These are phyloP conservation scores for Calycina marina DNA, from an alignment of 2,329 filamentous ascomycete genomes.

Conservation along the genomic window DNA sequence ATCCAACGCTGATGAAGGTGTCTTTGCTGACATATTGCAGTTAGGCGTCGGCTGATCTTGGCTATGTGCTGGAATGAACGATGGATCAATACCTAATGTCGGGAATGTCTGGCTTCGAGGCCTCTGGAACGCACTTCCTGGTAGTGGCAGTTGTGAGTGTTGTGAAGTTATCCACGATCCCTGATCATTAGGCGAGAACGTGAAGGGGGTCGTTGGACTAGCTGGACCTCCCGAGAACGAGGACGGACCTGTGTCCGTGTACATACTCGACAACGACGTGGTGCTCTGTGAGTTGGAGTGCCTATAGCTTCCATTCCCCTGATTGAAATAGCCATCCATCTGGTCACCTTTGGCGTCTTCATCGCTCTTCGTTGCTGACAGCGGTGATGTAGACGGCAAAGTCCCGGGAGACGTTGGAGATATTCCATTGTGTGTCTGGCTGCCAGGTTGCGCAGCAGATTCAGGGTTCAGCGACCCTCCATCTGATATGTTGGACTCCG, in stretches of 20 bases:
- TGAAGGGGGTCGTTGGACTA: slow-evolving; percentile 61
- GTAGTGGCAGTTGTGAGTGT: slow-evolving; percentile 31
- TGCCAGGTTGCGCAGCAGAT: slow-evolving; percentile 38
- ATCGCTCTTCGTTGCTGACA: slow-evolving; percentile 50
- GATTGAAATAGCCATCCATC: slow-evolving; percentile 37
- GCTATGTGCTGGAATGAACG: slow-evolving; percentile 33
- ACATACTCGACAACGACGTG: slow-evolving; percentile 52
- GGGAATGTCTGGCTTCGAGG: slow-evolving; percentile 85
- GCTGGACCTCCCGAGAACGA: slow-evolving; percentile 59
- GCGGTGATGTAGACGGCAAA: slow-evolving; percentile 51
- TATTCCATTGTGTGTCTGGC: slow-evolving; percentile 48
- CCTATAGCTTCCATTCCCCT: slow-evolving; percentile 35
- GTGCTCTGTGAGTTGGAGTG: slow-evolving; percentile 52
- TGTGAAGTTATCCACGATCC: slow-evolving; percentile 46
- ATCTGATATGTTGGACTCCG: slow-evolving; percentile 58
- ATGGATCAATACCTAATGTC: slow-evolving; percentile 45
- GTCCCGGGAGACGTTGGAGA: slow-evolving; percentile 61
- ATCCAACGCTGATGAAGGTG: slow-evolving; percentile 30
- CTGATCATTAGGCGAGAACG: slow-evolving; percentile 61
- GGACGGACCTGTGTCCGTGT: slow-evolving; percentile 46
- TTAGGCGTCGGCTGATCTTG: slow-evolving; percentile 42
- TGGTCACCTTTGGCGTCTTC: slow-evolving; percentile 50
- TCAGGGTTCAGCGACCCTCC: slow-evolving; percentile 40
- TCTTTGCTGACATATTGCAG: slow-evolving; percentile 25
- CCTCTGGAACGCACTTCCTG: slow-evolving; percentile 40